A percentile compares a stretch with the other conserved stretches of the same genome.
Conservation (phyloP, 2,329 filamentous ascomycete species). For the Colletotrichum salicis region DNA sequence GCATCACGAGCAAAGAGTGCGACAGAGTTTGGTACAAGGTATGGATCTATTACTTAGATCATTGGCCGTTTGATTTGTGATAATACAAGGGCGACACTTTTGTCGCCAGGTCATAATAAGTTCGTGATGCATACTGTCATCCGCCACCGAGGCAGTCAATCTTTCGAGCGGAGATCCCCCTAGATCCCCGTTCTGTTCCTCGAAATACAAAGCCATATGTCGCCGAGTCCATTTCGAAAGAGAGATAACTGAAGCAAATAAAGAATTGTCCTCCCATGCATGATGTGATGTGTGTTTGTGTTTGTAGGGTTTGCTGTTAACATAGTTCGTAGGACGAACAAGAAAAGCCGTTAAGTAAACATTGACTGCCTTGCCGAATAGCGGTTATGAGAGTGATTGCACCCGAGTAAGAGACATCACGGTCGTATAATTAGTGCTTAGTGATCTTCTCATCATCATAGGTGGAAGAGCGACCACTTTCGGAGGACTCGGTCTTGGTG, state of each 20-base stretch:
- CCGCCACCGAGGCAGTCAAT: constrained; percentile 24
- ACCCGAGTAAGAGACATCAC: constrained; percentile 3
- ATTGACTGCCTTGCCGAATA: constrained; percentile 23
- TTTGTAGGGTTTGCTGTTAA: constrained; percentile 11
- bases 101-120: constrained; percentile 26
- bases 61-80: constrained; percentile 29
- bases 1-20: neutral
- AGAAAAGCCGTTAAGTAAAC: neutral
- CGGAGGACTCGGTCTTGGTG: constrained; percentile 68
- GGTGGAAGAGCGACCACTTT: constrained; percentile 66
- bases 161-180: neutral
- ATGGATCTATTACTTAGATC: constrained; percentile 30
- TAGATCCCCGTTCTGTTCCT: constrained; percentile 3
- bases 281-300: constrained; percentile 3
- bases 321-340: neutral
- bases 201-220: constrained; percentile 24
- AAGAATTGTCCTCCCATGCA: constrained; percentile 5
- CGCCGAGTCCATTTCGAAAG: constrained; percentile 14
- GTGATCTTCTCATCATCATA: constrained; percentile 59
- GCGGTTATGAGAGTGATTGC: constrained; percentile 6
- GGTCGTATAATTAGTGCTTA: constrained; percentile 30
- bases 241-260: constrained; percentile 4
- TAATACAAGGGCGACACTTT: constrained; percentile 30
- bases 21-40: constrained; percentile 7
- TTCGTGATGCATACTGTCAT: constrained; percentile 30